A percentile compares a stretch with the other conserved stretches of the same genome.
phyloP scores from a whole-genome alignment of 305 asterid species.

The Ajuga reptans region DNA sequence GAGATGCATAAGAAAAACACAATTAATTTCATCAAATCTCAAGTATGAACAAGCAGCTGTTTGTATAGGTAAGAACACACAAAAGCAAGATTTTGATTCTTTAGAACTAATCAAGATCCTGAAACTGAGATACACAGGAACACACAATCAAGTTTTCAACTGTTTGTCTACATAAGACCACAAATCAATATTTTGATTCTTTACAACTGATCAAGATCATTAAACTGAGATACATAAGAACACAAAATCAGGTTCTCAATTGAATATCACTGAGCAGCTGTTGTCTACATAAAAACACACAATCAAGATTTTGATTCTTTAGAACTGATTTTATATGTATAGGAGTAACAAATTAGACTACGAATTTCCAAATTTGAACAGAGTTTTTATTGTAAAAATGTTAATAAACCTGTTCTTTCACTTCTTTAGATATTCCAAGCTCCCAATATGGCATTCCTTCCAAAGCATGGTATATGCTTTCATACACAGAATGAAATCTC shows the following conservation, averaged over 20 bases:
- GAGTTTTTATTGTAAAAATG: neutral
- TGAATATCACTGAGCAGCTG: too few relatives aligned
- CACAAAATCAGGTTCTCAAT: too few relatives aligned
- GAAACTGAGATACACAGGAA: neutral
- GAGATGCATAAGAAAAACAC: neutral
- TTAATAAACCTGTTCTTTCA: constrained; percentile 52
- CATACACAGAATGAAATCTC: constrained; percentile 53
- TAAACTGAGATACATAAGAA: neutral
- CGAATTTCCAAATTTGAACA: neutral
- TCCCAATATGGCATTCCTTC: constrained; percentile 72
- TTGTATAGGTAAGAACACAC: neutral
- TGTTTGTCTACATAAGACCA: neutral
- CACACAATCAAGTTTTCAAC: too few relatives aligned
- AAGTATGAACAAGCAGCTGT: neutral
- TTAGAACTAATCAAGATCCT: neutral
- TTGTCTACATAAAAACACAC: neutral
- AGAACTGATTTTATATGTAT: neutral
- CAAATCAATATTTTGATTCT: neutral
- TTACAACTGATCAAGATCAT: neutral
- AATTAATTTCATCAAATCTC: neutral
- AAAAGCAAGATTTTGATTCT: neutral
- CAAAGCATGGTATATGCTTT: constrained; percentile 48
- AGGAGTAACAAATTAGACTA: neutral
- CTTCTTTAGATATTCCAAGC: constrained; percentile 69
- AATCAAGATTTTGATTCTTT: neutral